A percentile compares a stretch with the other conserved stretches of the same genome.
Evolutionary conservation across 2,329 filamentous ascomycete species (phyloP).

Genomic region (Nemania sp.): DNA sequence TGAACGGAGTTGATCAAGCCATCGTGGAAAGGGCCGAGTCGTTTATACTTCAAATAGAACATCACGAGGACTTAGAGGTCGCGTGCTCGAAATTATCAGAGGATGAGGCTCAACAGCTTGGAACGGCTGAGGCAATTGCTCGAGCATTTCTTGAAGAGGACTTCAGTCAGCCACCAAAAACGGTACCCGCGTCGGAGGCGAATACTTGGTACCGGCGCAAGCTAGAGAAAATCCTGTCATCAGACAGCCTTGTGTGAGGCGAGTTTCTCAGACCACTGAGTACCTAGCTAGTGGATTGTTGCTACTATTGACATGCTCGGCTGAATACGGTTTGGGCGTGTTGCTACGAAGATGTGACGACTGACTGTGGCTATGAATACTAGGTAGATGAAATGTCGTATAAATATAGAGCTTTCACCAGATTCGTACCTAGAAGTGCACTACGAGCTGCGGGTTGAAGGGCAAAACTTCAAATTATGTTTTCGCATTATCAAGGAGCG

Average conservation of each 20-base stretch:
- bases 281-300: not conserved
- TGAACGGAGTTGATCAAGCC: slow-evolving; percentile 77
- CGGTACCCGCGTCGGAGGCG: slow-evolving; percentile 9
- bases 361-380: too few relatives aligned
- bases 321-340: not conserved
- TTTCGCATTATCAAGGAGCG: too few relatives aligned
- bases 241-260: not conserved
- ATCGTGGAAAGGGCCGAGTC: slow-evolving; percentile 78
- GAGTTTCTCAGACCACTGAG: not conserved
- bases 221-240: slow-evolving; percentile 33
- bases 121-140: slow-evolving; percentile 66
- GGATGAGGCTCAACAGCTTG: slow-evolving; percentile 67
- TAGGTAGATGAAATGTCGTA: too few relatives aligned
- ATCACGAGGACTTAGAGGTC: slow-evolving; percentile 75
- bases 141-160: slow-evolving; percentile 59
- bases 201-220: slow-evolving; percentile 33
- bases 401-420: too few relatives aligned
- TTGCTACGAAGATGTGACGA: too few relatives aligned
- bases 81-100: slow-evolving; percentile 70
- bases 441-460: too few relatives aligned
- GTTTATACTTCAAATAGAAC: slow-evolving; percentile 68
- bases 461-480: too few relatives aligned
- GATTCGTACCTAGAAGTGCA: too few relatives aligned
- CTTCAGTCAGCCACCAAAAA: slow-evolving; percentile 36
- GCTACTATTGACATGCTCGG: not conserved